Evolutionary conservation across 805 yeast genomes (phyloP).

Genomic region (Candida qinlingensis): DNA sequence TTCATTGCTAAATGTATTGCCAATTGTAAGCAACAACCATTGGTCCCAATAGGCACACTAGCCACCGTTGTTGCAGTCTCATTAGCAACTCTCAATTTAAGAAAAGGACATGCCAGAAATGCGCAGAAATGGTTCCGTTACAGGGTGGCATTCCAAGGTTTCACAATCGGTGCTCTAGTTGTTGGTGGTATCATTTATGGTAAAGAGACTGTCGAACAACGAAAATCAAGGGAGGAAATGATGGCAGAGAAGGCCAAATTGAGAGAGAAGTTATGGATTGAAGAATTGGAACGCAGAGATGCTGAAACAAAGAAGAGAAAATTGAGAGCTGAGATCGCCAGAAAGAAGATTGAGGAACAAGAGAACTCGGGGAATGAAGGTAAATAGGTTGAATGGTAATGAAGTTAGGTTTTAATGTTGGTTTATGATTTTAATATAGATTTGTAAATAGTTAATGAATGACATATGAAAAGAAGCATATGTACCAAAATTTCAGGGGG

Average conservation of each 20-base stretch:
- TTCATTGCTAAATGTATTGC: conserved; percentile 52
- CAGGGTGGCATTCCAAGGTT: conserved; percentile 83
- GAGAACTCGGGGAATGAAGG: conserved; percentile 31
- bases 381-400: conserved; percentile 3
- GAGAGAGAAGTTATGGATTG: conserved; percentile 85
- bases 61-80: conserved; percentile 78
- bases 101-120: conserved; percentile 62
- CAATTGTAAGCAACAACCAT: conserved; percentile 79
- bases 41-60: conserved; percentile 78
- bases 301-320: conserved; percentile 62
- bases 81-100: conserved; percentile 71
- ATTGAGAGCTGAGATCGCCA: conserved; percentile 59
- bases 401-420: neutral
- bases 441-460: neutral
- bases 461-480: too few relatives aligned
- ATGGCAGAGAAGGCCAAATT: conserved; percentile 74
- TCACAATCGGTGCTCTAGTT: conserved; percentile 76
- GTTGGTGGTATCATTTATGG: conserved; percentile 75
- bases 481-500: too few relatives aligned
- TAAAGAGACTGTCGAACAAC: conserved; percentile 37
- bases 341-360: conserved; percentile 36
- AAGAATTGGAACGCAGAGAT: conserved; percentile 85
- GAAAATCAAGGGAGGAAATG: conserved; percentile 54
- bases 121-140: conserved; percentile 87
- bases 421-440: neutral